Evolutionary conservation across 257 asterid genomes (phyloP), one percentile per base, ranked within the genome.

Genomic region (Fraxinus pennsylvanica): DNA sequence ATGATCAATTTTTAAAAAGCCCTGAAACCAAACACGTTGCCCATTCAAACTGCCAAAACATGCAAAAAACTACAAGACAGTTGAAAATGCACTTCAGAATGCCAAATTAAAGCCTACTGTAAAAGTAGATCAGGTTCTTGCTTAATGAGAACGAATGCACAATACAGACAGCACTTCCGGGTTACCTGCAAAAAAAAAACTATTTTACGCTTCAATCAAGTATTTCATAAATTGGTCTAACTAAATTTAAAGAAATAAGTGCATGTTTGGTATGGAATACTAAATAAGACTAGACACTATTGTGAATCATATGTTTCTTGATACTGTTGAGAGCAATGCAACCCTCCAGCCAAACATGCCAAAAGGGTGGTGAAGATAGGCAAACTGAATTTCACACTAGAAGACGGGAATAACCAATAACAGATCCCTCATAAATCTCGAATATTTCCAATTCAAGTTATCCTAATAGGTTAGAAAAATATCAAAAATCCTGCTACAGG

Each of bases 151-250:
- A 68, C 69, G 82, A 79, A 68, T 69, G 80, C 81, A 75, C 68
- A 71, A 15, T 77, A 80, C 85, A 79, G 59, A 79, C 84, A 22
- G 35, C 70, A 74, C 29, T 68, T 47, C 41, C 25, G 38, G 75
- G 67, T 47, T 74, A 84, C 90, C 96, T 90, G 92, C 84, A 38
- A 39, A 82, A n/a, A 36, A 57, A 45, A 70, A 72, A 81, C 68
- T 27, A 75, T 4, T 21, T 57, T 21, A 57, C 10, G 52, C 73
- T 68, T 36, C 36, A 75, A 67, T 43, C 25, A 73, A 66, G 41
- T n/a, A 71, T 32, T 68, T 82, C 59, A 74, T 32, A 29, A 50
- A 57, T 0, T 4, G 10, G 67, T 17, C 38, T 30, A 63, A 25
- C 43, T 17, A 27, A 41, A 50, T 78, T 30, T 19, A 22, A 45